Evolutionary conservation across 441 rosid genomes (phyloP).

Genomic region (Pelargonium cotyledonis): DNA sequence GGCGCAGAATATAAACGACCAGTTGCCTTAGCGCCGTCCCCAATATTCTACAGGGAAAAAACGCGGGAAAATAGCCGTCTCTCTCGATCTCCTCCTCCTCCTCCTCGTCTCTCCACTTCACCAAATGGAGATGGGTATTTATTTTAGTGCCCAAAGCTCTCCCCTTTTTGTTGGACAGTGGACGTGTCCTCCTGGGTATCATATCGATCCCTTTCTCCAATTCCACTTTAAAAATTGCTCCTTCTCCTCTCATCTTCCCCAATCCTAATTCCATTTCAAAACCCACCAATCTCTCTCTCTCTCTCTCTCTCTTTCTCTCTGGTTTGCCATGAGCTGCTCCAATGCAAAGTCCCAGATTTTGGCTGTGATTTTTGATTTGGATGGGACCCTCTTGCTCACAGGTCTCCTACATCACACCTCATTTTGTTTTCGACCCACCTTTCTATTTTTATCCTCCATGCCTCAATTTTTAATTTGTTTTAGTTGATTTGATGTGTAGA

Average conservation of each 20-base stretch:
- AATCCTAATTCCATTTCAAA: background rate
- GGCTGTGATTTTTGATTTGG: slow-evolving; percentile 39
- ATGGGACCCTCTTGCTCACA: slow-evolving; percentile 37
- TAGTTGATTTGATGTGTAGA: slow-evolving; percentile 21
- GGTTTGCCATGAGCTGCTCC: slow-evolving; percentile 11
- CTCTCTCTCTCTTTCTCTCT: background rate
- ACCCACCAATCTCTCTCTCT: slow-evolving; percentile 5
- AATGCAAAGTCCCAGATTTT: slow-evolving; percentile 14
- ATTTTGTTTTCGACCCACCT: background rate
- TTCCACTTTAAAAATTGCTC: background rate
- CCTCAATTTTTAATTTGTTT: background rate
- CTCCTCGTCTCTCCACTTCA: background rate
- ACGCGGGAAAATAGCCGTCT: background rate
- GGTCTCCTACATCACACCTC: slow-evolving; percentile 15
- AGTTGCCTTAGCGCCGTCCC: background rate
- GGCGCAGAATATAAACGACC: too few species aligned
- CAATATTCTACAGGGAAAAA: background rate
- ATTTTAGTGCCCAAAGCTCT: background rate
- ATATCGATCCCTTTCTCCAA: background rate
- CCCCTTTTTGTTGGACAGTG: background rate
- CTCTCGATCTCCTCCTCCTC: background rate
- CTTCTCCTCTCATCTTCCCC: background rate
- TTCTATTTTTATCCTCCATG: background rate
- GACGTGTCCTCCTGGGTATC: background rate
- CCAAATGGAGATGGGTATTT: background rate